phyloP scores from a whole-genome alignment of 1,139 yeast genomes.

The Yamadazyma triangularis region DNA sequence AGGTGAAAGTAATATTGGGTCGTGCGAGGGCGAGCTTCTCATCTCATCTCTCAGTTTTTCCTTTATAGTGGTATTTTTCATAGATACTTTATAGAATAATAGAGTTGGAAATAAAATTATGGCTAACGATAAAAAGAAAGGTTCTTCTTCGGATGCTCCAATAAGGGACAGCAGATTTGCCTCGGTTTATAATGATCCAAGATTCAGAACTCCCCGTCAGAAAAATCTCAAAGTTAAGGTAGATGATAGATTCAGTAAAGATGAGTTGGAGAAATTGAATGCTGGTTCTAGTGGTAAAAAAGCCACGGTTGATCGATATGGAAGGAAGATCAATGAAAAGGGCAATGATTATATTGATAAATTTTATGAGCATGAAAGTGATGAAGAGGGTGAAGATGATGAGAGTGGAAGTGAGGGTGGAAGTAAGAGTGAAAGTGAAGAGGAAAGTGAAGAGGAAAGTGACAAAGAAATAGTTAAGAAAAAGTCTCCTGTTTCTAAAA shows the following conservation, averaged over 20 bases:
- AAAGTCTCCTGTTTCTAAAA: conserved; percentile 9
- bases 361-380: conserved; percentile 59
- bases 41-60: conserved; percentile 5
- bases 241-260: conserved; percentile 79
- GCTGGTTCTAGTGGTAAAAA: conserved; percentile 43
- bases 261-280: conserved; percentile 61
- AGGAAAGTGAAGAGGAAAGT: conserved; percentile 19
- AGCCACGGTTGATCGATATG: conserved; percentile 79
- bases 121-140: conserved; percentile 20
- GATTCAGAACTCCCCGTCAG: conserved; percentile 72
- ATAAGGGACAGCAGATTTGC: conserved; percentile 75
- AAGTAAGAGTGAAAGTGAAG: conserved; percentile 16
- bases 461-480: conserved; percentile 16
- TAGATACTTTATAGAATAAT: conserved; percentile 26
- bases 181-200: conserved; percentile 79
- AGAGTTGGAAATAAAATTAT: conserved; percentile 24
- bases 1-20: background rate
- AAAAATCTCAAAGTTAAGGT: conserved; percentile 71
- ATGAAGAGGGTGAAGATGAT: conserved; percentile 17
- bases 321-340: conserved; percentile 57
- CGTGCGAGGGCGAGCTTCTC: conserved; percentile 1
- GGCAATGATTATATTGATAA: conserved; percentile 48
- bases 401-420: no score
- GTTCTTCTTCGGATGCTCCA: conserved; percentile 5
- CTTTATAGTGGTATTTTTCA: conserved; percentile 22